Base-by-base conservation (phyloP, 257 asterid species). In the Petunia axillaris region DNA sequence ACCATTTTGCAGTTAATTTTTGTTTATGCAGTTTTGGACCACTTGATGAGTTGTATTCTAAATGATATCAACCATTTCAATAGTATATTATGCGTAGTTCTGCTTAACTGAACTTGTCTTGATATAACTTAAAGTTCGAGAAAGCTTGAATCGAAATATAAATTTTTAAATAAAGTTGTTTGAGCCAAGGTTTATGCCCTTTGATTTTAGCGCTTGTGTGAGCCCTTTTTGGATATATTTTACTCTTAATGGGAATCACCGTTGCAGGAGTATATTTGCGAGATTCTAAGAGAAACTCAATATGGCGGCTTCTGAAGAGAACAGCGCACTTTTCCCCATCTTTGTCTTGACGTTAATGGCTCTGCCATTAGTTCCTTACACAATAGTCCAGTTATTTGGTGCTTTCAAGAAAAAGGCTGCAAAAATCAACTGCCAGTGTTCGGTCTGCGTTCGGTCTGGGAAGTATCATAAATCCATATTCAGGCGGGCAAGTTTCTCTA, bases 241-340 rank as follows among this genome's bases (percentile, higher is more conserved):
- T 44, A 44, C 9, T 70, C 43, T 25, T 70, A 46, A 70, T 10
- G 48, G n/a, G 76, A 48, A 64, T 44, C 5, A 62, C 52, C 15
- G 63, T 64, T 78, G 48, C 81, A 78, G 81, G 81, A 64, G 50
- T 13, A 53, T 48, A 10, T 77, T 13, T 62, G 14, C 60, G 13
- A 50, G 48, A 40, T 14, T 78, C 43, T 62, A 13, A 60, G 73
- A 68, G 44, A 25, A 46, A 48, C 62, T 77, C 83, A 79, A 9
- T 48, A 96, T 94, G 99, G 98, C 94, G 73, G 89, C 93, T 41
- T 87, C 98, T 5, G 99, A 96, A 64, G 99, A 96, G 90, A 93
- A 94, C 84, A 92, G 89, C 76, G 91, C 96, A 7, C 89, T 96
- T n/a, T 96, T 96, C 79, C 98, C 99, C 44, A 96, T 96, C 81